Evolutionary conservation across 2,329 filamentous ascomycete genomes (phyloP).

Genomic region (Arthrocladium fulminans): DNA sequence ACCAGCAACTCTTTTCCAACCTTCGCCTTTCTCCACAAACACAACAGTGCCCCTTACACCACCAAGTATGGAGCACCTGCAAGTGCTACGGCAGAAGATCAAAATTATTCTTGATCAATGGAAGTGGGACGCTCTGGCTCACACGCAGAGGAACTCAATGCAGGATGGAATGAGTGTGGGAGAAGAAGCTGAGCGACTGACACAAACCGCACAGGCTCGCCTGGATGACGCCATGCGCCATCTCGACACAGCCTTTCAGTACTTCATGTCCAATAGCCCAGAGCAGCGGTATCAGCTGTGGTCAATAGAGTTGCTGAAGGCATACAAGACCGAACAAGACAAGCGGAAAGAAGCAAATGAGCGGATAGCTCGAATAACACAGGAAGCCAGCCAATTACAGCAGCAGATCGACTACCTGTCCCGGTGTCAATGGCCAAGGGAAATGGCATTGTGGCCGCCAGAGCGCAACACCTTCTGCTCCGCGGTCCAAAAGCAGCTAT

Average conservation of each 20-base stretch:
- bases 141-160: constrained; percentile 14
- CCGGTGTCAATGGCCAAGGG: constrained; percentile 41
- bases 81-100: constrained; percentile 61
- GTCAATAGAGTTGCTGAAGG: constrained; percentile 40
- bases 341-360: constrained; percentile 36
- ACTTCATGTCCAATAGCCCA: constrained; percentile 60
- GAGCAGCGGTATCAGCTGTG: constrained; percentile 40
- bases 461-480: constrained; percentile 33
- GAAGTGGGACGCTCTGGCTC: constrained; percentile 41
- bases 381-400: constrained; percentile 42
- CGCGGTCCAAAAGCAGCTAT: constrained; percentile 32
- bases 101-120: constrained; percentile 58
- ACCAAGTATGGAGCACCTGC: constrained; percentile 63
- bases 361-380: constrained; percentile 36
- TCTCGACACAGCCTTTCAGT: constrained; percentile 63
- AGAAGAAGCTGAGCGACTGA: constrained; percentile 31
- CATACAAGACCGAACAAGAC: constrained; percentile 38
- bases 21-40: constrained; percentile 66
- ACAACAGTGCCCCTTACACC: constrained; percentile 74
- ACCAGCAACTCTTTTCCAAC: constrained; percentile 66
- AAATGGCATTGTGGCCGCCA: constrained; percentile 41
- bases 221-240: constrained; percentile 66
- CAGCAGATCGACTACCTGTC: constrained; percentile 39
- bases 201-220: constrained; percentile 48
- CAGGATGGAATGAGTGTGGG: constrained; percentile 13